Evolutionary conservation across 192 early-diverging fungal genomes (phyloP), one percentile per base, ranked within the genome.

Genomic region (Backusella australiensis): DNA sequence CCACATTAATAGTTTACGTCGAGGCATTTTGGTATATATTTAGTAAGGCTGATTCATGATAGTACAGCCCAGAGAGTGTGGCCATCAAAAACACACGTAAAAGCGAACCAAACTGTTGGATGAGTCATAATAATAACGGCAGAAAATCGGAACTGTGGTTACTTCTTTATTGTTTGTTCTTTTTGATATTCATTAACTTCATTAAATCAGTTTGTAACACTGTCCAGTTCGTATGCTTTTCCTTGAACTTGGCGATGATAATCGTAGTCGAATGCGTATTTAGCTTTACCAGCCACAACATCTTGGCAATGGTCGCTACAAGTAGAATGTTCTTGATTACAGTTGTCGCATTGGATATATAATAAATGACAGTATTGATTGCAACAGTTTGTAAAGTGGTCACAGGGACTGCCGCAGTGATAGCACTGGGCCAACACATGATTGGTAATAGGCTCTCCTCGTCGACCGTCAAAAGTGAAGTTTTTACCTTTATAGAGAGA

Each of bases 401-500:
- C 91, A 76, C 92, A 94, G 11, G 88, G 83, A 35, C 72, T 76
- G 35, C 90, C 91, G 69, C 93, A 94, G 59, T 89, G 89, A 70
- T 92, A 90, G 71, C 93, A 94, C 12, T 85, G 81, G 1, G 89
- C 77, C 5, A 94, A 52, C 0, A 94, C 82, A 9, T 92, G 89
- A 34, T 82, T 72, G 6, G 91, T 92, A 19, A 90, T 87, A 19
- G 81, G 86, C 75, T 94, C 93, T 26, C 93, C 92, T 12, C 88
- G 82, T 7, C 93, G 91, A 56, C 89, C 88, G 75, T 94, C 93
- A 75, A 94, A 94, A 21, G 93, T 94, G 76, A 94, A 94, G 79
- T 94, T 94, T 34, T 91, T 93, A 65, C 93, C 93, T 65, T 80
- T 83, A 73, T 88, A 94, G 9, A 92, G 78, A 1, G 93, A 93